Evolutionary conservation across 768 basidiomycete genomes (phyloP), one percentile per base, ranked within the genome.

Genomic region (Rhodosporidiobolus sp.): DNA sequence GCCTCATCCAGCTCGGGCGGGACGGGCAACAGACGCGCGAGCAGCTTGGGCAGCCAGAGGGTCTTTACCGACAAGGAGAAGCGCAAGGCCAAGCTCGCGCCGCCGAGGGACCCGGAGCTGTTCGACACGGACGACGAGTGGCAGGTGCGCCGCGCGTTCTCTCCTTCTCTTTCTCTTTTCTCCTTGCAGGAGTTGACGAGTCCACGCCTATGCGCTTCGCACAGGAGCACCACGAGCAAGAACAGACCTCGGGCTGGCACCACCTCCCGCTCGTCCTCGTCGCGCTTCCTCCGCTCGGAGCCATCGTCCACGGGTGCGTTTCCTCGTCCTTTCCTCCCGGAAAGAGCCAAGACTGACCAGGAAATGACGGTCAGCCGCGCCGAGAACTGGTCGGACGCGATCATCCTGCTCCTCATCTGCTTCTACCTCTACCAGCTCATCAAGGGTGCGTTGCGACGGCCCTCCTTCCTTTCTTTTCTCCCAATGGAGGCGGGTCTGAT

Each of bases 371-470:
- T 16, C 30, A 63, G 75, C 38, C 63, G 72, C 20, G 75, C 71
- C n/a, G 75, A 77, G 76, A 75, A 76, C 70, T 77, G 79, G 76
- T 50, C 76, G 55, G 78, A 79, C 65, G 72, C 76, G 14, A 67
- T 80, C 65, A 55, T 79, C 57, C 73, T 80, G 48, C 54, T 76
- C n/a, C 67, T 79, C 34, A 72, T 79, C 46, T 67, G 72, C 32
- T 80, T 74, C 65, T 79, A 79, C 73, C 71, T 80, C 49, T 79
- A 76, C 59, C 78, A 78, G 43, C 73, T 80, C 54, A 73, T 80
- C 65, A 79, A 77, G 43, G 77, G 78, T 78, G 59, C 43, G 76
- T 62, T 26, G 19, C 8, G 19, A 0, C 4, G 8, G 20, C 34
- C 9, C 35, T 17, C 7, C 46, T 59, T 22, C 52, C 45, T 28